Percentiles rank a stretch among this genome's conserved stretches.
These are phyloP conservation scores for Arctium minus DNA, from an alignment of 129 eudicot genomes.

Conservation along the genomic window DNA sequence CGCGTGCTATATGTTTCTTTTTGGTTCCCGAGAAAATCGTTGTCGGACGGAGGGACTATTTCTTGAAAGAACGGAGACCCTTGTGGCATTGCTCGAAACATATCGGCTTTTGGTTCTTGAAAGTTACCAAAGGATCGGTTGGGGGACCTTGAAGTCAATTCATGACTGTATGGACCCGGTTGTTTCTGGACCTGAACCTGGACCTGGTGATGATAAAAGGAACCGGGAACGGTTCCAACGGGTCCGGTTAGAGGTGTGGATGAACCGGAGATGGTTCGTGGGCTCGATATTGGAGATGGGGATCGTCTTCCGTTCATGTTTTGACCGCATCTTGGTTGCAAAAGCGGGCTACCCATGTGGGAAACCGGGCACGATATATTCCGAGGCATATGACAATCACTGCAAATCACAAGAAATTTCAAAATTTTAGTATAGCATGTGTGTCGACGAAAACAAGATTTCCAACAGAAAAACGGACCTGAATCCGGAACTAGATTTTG, in stretches of 20 bases:
- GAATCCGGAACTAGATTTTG: slow-evolving; percentile 12
- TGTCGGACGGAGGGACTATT: slow-evolving; percentile 29
- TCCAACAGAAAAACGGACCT: slow-evolving; percentile 19
- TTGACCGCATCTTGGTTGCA: slow-evolving; percentile 36
- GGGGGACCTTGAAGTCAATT: slow-evolving; percentile 31
- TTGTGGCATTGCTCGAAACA: slow-evolving; percentile 42
- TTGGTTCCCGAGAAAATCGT: slow-evolving; percentile 48
- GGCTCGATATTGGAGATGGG: slow-evolving; percentile 50
- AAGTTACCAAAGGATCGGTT: slow-evolving; percentile 35
- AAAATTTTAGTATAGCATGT: background rate
- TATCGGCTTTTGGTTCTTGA: slow-evolving; percentile 49
- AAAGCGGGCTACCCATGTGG: slow-evolving; percentile 49
- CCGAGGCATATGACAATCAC: slow-evolving; percentile 32
- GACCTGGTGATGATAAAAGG: slow-evolving; percentile 21
- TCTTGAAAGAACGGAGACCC: slow-evolving; percentile 46
- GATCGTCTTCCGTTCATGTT: slow-evolving; percentile 33
- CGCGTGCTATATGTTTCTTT: slow-evolving; percentile 32
- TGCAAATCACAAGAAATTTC: slow-evolving; percentile 9
- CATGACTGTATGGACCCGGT: slow-evolving; percentile 25
- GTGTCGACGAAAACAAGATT: background rate
- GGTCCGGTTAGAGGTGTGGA: slow-evolving; percentile 53
- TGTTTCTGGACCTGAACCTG: slow-evolving; percentile 25
- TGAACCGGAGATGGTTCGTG: slow-evolving; percentile 45
- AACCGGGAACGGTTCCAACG: slow-evolving; percentile 32
- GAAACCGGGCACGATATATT: slow-evolving; percentile 71